A percentile compares a stretch with the other conserved stretches of the same genome.
These are phyloP conservation scores for Suhomyces pyralidae DNA, from an alignment of 805 yeast species.

Conservation along the genomic window DNA sequence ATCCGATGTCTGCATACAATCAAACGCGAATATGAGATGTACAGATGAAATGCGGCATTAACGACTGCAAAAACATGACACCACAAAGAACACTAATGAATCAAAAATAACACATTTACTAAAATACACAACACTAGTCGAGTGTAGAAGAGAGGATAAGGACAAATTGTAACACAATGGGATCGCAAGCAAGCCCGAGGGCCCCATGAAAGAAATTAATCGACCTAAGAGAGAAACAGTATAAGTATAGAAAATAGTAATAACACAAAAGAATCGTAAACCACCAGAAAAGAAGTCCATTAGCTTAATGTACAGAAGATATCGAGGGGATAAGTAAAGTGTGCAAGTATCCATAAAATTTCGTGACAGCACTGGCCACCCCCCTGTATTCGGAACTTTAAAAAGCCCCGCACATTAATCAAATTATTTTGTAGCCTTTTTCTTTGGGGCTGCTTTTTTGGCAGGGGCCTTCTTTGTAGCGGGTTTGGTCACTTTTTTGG, in stretches of 20 bases:
- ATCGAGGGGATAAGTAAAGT: too few species aligned
- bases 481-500: conserved; percentile 11
- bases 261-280: background rate
- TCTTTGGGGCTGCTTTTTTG: conserved; percentile 10
- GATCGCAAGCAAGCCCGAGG: background rate
- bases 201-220: background rate
- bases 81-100: background rate
- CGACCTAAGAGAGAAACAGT: background rate
- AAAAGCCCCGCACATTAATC: background rate
- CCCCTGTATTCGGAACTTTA: background rate
- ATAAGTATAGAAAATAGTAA: background rate
- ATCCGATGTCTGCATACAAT: background rate
- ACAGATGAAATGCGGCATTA: background rate
- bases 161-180: background rate
- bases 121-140: conserved; percentile 3
- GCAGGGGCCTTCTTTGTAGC: conserved; percentile 10
- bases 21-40: background rate
- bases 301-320: background rate
- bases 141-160: background rate
- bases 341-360: background rate
- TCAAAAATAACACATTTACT: conserved; percentile 2
- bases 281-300: background rate
- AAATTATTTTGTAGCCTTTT: conserved; percentile 1
- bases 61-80: conserved; percentile 2
- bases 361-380: background rate